phyloP scores from a whole-genome alignment of 257 asterid species.

The Nyctanthes arbortristis region DNA sequence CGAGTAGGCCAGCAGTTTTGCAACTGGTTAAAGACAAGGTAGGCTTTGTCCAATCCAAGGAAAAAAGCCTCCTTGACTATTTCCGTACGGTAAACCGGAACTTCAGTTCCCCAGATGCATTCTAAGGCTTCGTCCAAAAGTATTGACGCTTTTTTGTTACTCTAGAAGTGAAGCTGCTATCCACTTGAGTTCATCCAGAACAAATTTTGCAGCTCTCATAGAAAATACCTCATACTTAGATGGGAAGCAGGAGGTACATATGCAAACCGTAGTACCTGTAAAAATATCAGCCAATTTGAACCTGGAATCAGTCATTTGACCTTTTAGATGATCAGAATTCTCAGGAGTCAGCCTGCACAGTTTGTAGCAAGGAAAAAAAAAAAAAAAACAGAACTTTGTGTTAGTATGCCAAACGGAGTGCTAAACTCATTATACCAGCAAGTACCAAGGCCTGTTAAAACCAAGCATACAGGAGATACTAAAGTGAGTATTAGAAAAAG shows the following conservation, averaged over 20 bases:
- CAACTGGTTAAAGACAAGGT: conserved; percentile 56
- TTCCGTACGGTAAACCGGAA: conserved; percentile 74
- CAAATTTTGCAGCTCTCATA: conserved; percentile 36
- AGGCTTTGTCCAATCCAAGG: conserved; percentile 73
- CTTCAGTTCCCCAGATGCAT: conserved; percentile 77
- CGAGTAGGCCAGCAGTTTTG: conserved; percentile 57
- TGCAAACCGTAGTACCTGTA: conserved; percentile 67
- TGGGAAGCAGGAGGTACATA: conserved; percentile 42
- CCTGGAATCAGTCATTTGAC: conserved; percentile 89
- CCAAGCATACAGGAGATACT: too few relatives aligned
- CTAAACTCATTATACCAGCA: too few relatives aligned
- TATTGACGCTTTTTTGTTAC: conserved; percentile 65
- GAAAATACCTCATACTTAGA: conserved; percentile 37
- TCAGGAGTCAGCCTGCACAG: conserved; percentile 97
- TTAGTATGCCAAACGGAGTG: background rate
- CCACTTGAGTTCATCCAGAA: conserved; percentile 49
- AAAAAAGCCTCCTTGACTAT: conserved; percentile 72
- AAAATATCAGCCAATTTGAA: conserved; percentile 87
- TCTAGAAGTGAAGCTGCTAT: conserved; percentile 68
- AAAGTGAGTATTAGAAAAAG: too few relatives aligned
- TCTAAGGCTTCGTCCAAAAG: conserved; percentile 73
- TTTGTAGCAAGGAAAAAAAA: too few relatives aligned
- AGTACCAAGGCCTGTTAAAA: too few relatives aligned
- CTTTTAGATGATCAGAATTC: conserved; percentile 89
- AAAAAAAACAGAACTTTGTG: conserved; percentile 17